Conservation (phyloP, 1,139 yeast species). For the Kluyveromyces sp. region DNA sequence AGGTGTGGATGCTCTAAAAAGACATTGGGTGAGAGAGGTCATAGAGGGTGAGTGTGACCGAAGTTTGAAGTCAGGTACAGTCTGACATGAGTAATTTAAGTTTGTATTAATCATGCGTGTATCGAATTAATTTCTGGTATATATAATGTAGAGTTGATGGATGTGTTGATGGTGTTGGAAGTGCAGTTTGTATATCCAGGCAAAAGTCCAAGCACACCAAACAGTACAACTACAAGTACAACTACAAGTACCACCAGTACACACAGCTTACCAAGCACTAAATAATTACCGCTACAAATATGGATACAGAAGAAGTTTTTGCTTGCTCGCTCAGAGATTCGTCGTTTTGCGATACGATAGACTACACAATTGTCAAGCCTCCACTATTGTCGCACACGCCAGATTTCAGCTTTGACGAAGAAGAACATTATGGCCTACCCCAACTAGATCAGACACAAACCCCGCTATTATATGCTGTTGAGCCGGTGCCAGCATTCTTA, state of each 20-base stretch:
- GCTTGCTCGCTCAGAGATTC: slow-evolving; percentile 2
- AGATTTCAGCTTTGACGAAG: not conserved
- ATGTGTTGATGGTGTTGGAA: too few relatives aligned
- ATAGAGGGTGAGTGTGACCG: too few relatives aligned
- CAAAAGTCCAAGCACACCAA: not conserved
- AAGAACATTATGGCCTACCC: not conserved
- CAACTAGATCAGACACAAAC: slow-evolving; percentile 3
- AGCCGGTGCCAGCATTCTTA: slow-evolving; percentile 1
- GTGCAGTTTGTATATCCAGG: too few relatives aligned
- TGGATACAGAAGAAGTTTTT: slow-evolving; percentile 5
- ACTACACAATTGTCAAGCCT: slow-evolving; percentile 3
- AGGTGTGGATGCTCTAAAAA: too few relatives aligned
- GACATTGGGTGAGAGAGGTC: too few relatives aligned
- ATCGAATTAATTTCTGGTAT: too few relatives aligned
- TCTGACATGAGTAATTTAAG: too few relatives aligned
- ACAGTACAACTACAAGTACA: not conserved
- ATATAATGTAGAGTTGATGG: too few relatives aligned
- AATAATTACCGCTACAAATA: not conserved
- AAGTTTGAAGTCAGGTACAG: too few relatives aligned
- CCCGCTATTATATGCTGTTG: slow-evolving; percentile 7
- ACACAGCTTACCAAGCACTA: not conserved
- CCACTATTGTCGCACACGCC: slow-evolving; percentile 8
- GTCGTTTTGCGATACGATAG: slow-evolving; percentile 1
- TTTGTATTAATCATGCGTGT: too few relatives aligned
- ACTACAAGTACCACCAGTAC: not conserved